Evolutionary conservation across 495 filamentous ascomycete genomes (phyloP), one percentile per base, ranked within the genome.

Genomic region (Penicillium pancosmium): DNA sequence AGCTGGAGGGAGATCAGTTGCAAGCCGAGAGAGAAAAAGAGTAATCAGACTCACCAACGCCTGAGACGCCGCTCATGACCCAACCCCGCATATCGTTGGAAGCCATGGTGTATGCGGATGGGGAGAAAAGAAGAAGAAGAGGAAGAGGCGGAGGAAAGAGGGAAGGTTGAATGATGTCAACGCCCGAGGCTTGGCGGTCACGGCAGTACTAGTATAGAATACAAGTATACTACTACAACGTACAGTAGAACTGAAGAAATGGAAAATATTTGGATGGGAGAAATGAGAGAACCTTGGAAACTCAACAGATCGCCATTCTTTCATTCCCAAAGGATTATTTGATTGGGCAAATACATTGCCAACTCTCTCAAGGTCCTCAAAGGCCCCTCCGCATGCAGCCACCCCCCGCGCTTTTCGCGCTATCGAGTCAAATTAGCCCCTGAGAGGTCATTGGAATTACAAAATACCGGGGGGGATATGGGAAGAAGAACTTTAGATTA

Each of bases 51-150:
- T 67, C 68, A 87, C 84, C 93, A 34, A 91, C 79, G 46, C 92
- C 94, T 68, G 92, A 96, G 64, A 92, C 83, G 47, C 80, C 82
- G 64, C 88, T 88, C 88, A 98, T 88, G 48, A 97, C 87, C 94
- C 94, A 98, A 57, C 95, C 94, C 62, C 91, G 84, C 23, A 88
- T 86, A 75, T 98, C 93, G 72, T 95, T 95, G 62, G 82, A 65
- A 63, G 70, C 75, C 78, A 78, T 78, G 66, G 57, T 55, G 49
- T 53, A 48, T 51, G 52, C 52, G 63, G 53, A 35, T 64, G 55
- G 16, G 10, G 27, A 41, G 54, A 55, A 52, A 19, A 31, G 12
- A 27, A 23, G 46, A 48, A 15, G 46, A 48, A 12, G 46, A 13
- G 21, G 21, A 48, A 48, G 23, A 23, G 4, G 23, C 23, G 23